A percentile compares a stretch with the other conserved stretches of the same genome.
phyloP scores from a whole-genome alignment of 768 basidiomycete species.

The Hypsizygus marmoreus region DNA sequence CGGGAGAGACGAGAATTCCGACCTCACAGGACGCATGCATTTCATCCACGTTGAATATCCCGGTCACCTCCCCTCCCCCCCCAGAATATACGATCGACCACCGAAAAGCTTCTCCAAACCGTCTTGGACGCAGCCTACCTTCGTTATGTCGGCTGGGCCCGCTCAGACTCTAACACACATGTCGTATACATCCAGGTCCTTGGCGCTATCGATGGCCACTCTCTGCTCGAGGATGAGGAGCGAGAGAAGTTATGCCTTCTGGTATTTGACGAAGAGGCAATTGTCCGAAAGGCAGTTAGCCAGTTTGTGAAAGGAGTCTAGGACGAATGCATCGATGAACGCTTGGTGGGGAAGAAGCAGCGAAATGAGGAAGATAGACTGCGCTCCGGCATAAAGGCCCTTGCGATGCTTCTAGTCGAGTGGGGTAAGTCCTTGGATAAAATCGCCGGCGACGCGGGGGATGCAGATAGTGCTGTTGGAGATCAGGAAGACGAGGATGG shows the following conservation, averaged over 20 bases:
- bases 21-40: constrained; percentile 38
- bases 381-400: constrained; percentile 67
- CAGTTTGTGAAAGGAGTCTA: constrained; percentile 79
- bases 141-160: constrained; percentile 93
- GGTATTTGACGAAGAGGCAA: constrained; percentile 81
- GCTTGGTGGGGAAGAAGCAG: constrained; percentile 49
- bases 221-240: constrained; percentile 86
- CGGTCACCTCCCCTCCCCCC: constrained; percentile 40
- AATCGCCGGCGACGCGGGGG: constrained; percentile 43
- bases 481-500: constrained; percentile 38
- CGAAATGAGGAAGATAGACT: constrained; percentile 52
- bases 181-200: constrained; percentile 87
- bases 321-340: constrained; percentile 77
- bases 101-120: too few relatives aligned
- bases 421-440: constrained; percentile 70
- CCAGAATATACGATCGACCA: too few relatives aligned
- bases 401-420: constrained; percentile 72
- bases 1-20: constrained; percentile 41
- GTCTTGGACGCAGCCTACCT: constrained; percentile 86
- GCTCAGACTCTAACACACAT: constrained; percentile 82
- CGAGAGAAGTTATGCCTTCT: constrained; percentile 79
- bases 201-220: constrained; percentile 77
- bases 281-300: constrained; percentile 80
- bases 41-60: constrained; percentile 40
- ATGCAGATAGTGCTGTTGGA: constrained; percentile 41